Evolutionary conservation across 345 rosid species (phyloP).

Genomic region (Toxicodendron radicans): DNA sequence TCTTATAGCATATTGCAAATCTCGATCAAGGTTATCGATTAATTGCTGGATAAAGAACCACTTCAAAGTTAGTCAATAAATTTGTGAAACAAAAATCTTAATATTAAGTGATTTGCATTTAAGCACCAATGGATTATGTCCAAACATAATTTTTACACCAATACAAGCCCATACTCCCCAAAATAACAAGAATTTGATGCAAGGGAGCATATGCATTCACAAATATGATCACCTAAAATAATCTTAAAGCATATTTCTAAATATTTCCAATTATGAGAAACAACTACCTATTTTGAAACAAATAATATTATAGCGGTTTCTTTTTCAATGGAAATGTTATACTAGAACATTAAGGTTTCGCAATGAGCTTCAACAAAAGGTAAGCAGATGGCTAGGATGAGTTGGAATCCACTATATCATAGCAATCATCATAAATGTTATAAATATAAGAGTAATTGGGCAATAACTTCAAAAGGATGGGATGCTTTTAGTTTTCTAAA

Average conservation of each 20-base stretch:
- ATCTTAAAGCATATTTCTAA: not conserved
- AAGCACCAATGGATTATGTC: not conserved
- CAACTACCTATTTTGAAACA: not conserved
- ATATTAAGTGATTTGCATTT: not conserved
- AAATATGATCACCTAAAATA: not conserved
- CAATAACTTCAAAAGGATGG: no score
- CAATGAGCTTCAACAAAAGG: not conserved
- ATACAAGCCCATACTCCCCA: not conserved
- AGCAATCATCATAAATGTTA: no score
- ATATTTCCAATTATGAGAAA: not conserved
- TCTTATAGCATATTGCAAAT: slow-evolving; percentile 87
- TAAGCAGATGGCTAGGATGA: no score
- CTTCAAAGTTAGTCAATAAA: slow-evolving; percentile 30
- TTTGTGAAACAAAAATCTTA: slow-evolving; percentile 2
- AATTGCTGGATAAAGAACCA: slow-evolving; percentile 63
- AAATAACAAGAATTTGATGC: not conserved
- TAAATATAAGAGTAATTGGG: no score
- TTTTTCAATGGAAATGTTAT: not conserved
- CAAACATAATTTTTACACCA: not conserved
- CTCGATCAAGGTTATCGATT: slow-evolving; percentile 84
- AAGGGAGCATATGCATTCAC: not conserved
- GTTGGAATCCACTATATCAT: no score
- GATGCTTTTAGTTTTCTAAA: no score
- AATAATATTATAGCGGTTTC: not conserved
- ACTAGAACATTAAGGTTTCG: not conserved